phyloP scores from a whole-genome alignment of 2,329 filamentous ascomycete species.

The Berkeleyomyces basicola region DNA sequence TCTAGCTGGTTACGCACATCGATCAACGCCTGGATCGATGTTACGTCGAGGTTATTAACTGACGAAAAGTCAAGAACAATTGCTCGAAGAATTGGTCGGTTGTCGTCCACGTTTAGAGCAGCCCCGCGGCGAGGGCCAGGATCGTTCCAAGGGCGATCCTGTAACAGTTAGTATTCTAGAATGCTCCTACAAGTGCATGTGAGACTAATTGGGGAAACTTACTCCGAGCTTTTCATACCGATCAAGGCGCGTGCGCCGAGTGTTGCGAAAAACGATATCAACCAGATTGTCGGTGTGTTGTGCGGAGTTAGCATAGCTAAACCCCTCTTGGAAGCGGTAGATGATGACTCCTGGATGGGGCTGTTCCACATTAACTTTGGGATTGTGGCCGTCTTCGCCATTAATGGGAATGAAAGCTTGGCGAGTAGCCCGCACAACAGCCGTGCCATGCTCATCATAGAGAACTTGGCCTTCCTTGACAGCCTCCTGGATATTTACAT shows the following conservation, averaged over 20 bases:
- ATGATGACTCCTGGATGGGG: slow-evolving; percentile 38
- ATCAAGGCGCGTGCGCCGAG: slow-evolving; percentile 27
- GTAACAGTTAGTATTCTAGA: slow-evolving; percentile 1
- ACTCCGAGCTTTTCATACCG: slow-evolving; percentile 31
- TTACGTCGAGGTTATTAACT: slow-evolving; percentile 41
- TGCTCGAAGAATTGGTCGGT: slow-evolving; percentile 32
- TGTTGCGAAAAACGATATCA: slow-evolving; percentile 28
- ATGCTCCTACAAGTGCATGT: background rate
- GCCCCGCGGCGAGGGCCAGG: slow-evolving; percentile 25
- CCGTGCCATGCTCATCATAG: slow-evolving; percentile 6
- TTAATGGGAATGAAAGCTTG: slow-evolving; percentile 30
- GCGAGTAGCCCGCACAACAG: slow-evolving; percentile 8
- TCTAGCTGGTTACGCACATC: slow-evolving; percentile 39
- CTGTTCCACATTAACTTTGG: slow-evolving; percentile 26
- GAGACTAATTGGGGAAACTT: slow-evolving; percentile 17
- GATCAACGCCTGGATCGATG: slow-evolving; percentile 38
- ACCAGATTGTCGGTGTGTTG: slow-evolving; percentile 34
- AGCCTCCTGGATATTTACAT: slow-evolving; percentile 34
- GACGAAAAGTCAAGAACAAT: slow-evolving; percentile 41
- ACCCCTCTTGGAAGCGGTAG: slow-evolving; percentile 37
- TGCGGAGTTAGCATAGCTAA: slow-evolving; percentile 39
- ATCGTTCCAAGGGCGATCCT: slow-evolving; percentile 40
- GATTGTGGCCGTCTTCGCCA: slow-evolving; percentile 35
- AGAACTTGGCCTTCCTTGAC: slow-evolving; percentile 9
- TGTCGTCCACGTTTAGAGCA: slow-evolving; percentile 20